phyloP scores from a whole-genome alignment of 2,329 filamentous ascomycete genomes.

The Cordyceps cicadae region DNA sequence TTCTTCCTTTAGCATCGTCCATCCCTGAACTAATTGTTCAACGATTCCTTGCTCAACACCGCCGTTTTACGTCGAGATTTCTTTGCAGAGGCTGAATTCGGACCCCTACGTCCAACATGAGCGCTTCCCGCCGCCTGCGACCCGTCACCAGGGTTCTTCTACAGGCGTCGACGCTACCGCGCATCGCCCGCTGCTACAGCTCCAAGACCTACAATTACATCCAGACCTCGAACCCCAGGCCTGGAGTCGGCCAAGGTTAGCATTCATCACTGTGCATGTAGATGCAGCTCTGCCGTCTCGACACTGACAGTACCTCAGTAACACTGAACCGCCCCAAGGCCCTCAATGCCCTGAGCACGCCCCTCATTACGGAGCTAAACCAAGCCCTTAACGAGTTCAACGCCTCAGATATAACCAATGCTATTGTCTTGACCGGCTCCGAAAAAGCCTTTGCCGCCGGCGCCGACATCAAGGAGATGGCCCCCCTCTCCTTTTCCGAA shows the following conservation, averaged over 20 bases:
- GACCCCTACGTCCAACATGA: conserved; percentile 31
- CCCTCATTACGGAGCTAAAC: conserved; percentile 86
- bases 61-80: not conserved
- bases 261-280: not conserved
- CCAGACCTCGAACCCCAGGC: conserved; percentile 70
- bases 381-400: conserved; percentile 65
- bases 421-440: conserved; percentile 81
- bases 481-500: conserved; percentile 75
- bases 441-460: conserved; percentile 89
- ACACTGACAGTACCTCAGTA: conserved; percentile 45
- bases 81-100: not conserved
- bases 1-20: conserved; percentile 4
- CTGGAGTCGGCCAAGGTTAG: conserved; percentile 82
- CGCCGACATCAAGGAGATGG: conserved; percentile 99
- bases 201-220: conserved; percentile 67
- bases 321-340: conserved; percentile 91
- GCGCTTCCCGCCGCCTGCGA: conserved; percentile 49
- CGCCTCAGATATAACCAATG: conserved; percentile 57
- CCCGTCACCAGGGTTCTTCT: conserved; percentile 46
- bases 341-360: conserved; percentile 85
- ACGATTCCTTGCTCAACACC: not conserved
- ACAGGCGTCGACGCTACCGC: conserved; percentile 48
- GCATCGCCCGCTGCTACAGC: conserved; percentile 44
- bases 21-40: not conserved
- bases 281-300: not conserved